These are phyloP conservation scores for Plantago major DNA, from an alignment of 257 asterid genomes.

Conservation along the genomic window DNA sequence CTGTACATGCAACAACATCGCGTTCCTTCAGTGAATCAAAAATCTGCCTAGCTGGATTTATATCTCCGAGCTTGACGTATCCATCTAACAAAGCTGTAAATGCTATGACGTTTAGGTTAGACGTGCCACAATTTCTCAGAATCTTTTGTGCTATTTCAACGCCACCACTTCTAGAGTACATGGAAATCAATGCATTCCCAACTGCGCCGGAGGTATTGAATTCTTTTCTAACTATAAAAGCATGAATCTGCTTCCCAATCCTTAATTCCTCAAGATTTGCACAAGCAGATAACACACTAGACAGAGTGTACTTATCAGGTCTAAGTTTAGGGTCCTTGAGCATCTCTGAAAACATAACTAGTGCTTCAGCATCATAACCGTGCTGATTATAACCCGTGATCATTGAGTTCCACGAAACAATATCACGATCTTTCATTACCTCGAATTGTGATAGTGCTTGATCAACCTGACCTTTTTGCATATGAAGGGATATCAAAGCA, in stretches of 20 bases:
- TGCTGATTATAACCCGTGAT: slow-evolving; percentile 74
- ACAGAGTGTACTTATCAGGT: slow-evolving; percentile 67
- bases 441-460: slow-evolving; percentile 50
- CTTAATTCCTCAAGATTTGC: slow-evolving; percentile 47
- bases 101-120: slow-evolving; percentile 51
- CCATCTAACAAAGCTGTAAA: slow-evolving; percentile 83
- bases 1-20: slow-evolving; percentile 91
- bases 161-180: slow-evolving; percentile 77
- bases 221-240: slow-evolving; percentile 45
- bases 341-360: slow-evolving; percentile 56
- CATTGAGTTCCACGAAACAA: slow-evolving; percentile 79
- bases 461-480: slow-evolving; percentile 55
- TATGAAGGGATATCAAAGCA: slow-evolving; percentile 55
- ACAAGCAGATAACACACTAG: slow-evolving; percentile 72
- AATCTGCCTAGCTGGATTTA: slow-evolving; percentile 70
- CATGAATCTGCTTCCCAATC: slow-evolving; percentile 73
- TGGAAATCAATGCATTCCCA: slow-evolving; percentile 64
- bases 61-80: slow-evolving; percentile 67
- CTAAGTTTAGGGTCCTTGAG: slow-evolving; percentile 34
- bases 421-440: slow-evolving; percentile 61
- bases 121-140: slow-evolving; percentile 32
- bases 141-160: slow-evolving; percentile 52
- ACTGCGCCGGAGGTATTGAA: slow-evolving; percentile 52
- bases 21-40: slow-evolving; percentile 57
- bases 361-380: slow-evolving; percentile 50